Evolutionary conservation across 2,329 filamentous ascomycete genomes (phyloP), one percentile per base, ranked within the genome.

Genomic region (Aphanoascus verrucosus): DNA sequence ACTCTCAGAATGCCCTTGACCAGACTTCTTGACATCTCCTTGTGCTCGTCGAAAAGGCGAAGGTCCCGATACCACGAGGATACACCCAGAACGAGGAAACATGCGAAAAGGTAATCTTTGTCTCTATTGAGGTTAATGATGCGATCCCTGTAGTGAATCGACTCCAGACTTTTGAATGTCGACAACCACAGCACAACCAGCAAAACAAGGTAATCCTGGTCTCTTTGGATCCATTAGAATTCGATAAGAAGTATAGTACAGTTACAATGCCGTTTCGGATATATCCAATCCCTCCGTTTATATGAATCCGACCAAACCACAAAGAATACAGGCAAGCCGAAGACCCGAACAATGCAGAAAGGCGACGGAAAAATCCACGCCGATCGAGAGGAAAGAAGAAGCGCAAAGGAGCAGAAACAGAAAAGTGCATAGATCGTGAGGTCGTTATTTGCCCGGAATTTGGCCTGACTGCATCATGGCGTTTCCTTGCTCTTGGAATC

Each of bases 401-500:
- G 49, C 15, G n/a, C n/a, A 31, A 20, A 52, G 9, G 15, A 42
- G 14, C 5, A 40, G 12, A 34, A 44, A 17, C 37, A 14, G 28
- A 19, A 41, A 37, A 11, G n/a, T 20, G 9, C 28, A 53, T 28
- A 23, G 6, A n/a, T 41, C 42, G 44, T 43, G 20, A 32, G 8
- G 31, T 14, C 35, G 35, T 38, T 35, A 51, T 54, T 23, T 42
- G 45, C 74, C 75, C 6, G 74, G 74, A 55, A 77, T 62, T 56
- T 75, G 73, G 19, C 79, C 80, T 40, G 72, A 69, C 69, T 83
- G 80, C 70, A 80, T 80, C 80, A 84, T 83, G 40, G 77, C 77
- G 47, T 80, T 80, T 64, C 84, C 84, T 70, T 84, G 79, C 70
- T 85, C 82, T 67, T 84, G 81, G 81, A 97, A 98, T 59, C 93